A percentile compares a stretch with the other conserved stretches of the same genome.
These are phyloP conservation scores for Actinomortierella wolfii DNA, from an alignment of 371 early-diverging fungal species.

Conservation along the genomic window DNA sequence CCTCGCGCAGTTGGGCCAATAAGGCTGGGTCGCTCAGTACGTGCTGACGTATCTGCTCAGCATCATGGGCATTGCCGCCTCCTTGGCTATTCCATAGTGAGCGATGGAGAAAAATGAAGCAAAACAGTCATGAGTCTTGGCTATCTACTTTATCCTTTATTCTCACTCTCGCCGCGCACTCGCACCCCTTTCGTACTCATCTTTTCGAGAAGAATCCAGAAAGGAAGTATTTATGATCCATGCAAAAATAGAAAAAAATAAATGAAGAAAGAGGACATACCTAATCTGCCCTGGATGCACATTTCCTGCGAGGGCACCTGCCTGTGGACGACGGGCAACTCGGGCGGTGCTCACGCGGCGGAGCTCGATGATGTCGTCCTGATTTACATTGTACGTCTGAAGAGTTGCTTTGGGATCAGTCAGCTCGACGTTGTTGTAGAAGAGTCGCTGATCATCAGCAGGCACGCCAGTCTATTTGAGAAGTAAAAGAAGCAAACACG, in stretches of 20 bases:
- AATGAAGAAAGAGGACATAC: too few species aligned
- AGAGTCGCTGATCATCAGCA: slow-evolving; percentile 54
- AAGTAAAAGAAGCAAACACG: background rate
- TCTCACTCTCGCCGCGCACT: too few species aligned
- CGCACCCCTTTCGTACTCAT: too few species aligned
- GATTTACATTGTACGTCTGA: slow-evolving; percentile 65
- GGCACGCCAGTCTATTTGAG: slow-evolving; percentile 59
- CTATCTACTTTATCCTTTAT: background rate
- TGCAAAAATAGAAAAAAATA: too few species aligned
- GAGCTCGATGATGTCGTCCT: slow-evolving; percentile 78
- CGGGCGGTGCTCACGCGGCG: slow-evolving; percentile 36
- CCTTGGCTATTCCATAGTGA: slow-evolving; percentile 5
- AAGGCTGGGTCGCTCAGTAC: slow-evolving; percentile 71
- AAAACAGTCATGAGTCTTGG: background rate
- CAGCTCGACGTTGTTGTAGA: slow-evolving; percentile 66
- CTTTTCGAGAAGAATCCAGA: too few species aligned
- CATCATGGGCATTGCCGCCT: slow-evolving; percentile 47
- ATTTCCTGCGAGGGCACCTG: background rate
- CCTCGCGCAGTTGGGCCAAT: slow-evolving; percentile 65
- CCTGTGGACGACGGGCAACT: background rate
- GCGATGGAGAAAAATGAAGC: background rate
- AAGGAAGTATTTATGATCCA: too few species aligned
- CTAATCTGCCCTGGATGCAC: slow-evolving; percentile 22
- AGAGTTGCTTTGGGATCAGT: slow-evolving; percentile 67
- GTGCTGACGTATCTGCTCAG: slow-evolving; percentile 80